Conservation (phyloP, 257 asterid species). For the Salvia rosmarinus region DNA sequence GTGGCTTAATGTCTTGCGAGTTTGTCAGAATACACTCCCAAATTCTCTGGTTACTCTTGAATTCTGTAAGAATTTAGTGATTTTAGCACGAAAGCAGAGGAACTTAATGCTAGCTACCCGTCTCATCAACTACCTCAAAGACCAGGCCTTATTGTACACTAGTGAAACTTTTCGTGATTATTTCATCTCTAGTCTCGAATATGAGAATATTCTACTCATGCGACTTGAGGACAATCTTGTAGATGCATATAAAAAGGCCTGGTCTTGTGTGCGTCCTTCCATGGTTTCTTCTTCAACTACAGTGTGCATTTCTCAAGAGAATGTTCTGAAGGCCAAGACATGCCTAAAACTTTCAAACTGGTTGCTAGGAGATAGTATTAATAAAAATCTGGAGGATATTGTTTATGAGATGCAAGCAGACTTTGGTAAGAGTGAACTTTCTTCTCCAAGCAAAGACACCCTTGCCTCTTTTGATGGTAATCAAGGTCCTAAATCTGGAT, state of each 20-base stretch:
- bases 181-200: constrained; percentile 63
- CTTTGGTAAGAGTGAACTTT: constrained; percentile 49
- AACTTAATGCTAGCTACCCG: constrained; percentile 77
- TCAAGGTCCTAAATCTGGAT: constrained; percentile 44
- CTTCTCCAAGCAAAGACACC: constrained; percentile 47
- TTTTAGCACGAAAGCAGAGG: constrained; percentile 83
- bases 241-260: constrained; percentile 69
- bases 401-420: constrained; percentile 64
- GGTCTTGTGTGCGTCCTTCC: constrained; percentile 76
- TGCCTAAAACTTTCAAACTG: constrained; percentile 92
- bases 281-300: constrained; percentile 55
- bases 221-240: constrained; percentile 73
- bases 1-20: constrained; percentile 94
- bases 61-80: constrained; percentile 72
- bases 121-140: constrained; percentile 68
- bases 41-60: constrained; percentile 70
- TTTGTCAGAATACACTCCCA: constrained; percentile 67
- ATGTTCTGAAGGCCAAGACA: constrained; percentile 81
- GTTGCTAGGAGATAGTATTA: constrained; percentile 54
- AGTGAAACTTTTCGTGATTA: constrained; percentile 55
- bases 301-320: constrained; percentile 53
- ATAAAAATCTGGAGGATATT: constrained; percentile 52
- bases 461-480: constrained; percentile 40
- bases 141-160: constrained; percentile 57
- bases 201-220: constrained; percentile 72